These are phyloP conservation scores for Boletus sensibilis DNA, from an alignment of 768 basidiomycete species.

Conservation along the genomic window DNA sequence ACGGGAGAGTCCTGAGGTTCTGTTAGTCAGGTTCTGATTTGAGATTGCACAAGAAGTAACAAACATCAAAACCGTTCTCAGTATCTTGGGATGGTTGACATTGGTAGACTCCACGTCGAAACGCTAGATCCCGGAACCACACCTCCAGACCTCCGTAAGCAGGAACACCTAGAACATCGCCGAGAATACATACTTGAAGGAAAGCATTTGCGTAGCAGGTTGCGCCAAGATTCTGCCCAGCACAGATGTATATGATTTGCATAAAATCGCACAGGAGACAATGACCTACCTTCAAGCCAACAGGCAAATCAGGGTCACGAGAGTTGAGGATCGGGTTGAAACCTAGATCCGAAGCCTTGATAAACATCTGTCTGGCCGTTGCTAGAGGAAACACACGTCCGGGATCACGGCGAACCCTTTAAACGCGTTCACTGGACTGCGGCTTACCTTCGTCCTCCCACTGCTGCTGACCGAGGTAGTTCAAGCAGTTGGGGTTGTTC, in stretches of 20 bases:
- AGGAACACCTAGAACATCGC: not conserved
- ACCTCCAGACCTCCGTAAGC: conserved; percentile 48
- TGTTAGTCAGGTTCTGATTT: not conserved
- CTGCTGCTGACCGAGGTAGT: conserved; percentile 78
- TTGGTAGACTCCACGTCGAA: conserved; percentile 79
- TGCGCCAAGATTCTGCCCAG: conserved; percentile 82
- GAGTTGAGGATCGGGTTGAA: conserved; percentile 50
- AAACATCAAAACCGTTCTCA: conserved; percentile 44
- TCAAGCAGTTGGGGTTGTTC: conserved; percentile 80
- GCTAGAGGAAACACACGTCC: conserved; percentile 37
- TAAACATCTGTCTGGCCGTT: conserved; percentile 47
- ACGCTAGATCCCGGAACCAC: conserved; percentile 85
- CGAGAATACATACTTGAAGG: conserved; percentile 59
- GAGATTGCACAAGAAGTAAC: conserved; percentile 8
- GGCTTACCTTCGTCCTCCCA: conserved; percentile 73
- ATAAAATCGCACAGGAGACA: not conserved
- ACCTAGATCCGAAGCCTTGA: conserved; percentile 53
- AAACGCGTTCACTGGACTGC: conserved; percentile 12
- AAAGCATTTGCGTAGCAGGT: conserved; percentile 98
- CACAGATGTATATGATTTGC: conserved; percentile 2
- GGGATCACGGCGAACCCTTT: not conserved
- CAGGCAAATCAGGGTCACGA: conserved; percentile 57
- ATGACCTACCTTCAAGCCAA: conserved; percentile 68
- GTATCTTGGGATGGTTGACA: conserved; percentile 60
- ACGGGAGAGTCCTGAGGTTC: conserved; percentile 65